Evolutionary conservation across 345 rosid species (phyloP), one percentile per base, ranked within the genome.

Genomic region (Erysimum cheiranthoides): DNA sequence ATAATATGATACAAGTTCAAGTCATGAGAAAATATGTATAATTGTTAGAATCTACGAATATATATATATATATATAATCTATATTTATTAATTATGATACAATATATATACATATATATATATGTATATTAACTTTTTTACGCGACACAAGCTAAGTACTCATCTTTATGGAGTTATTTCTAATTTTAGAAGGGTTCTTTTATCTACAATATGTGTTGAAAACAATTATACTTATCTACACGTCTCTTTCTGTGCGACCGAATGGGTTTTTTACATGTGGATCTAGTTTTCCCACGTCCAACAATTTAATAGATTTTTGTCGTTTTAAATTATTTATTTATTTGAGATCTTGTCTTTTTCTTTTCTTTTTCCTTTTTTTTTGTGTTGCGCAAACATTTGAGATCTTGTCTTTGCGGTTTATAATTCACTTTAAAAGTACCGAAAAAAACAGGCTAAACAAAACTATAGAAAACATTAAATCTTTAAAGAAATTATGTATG

Each of bases 261-360:
- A 58, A 62, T 46, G 71, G 35, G 57, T 64, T 31, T 54, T 62
- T 10, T 63, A 63, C 54, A 63, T 63, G 63, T 63, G 70, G 63
- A 40, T 63, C 35, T 18, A 31, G 54, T 14, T 34, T 32, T 25
- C 57, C 47, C 64, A 53, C 70, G n/a, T 73, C 71, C 38, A 40
- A 40, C 38, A 32, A 64, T 31, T 21, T 58, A 18, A 18, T 43
- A 58, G 46, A 45, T 46, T 52, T 52, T 58, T 70, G 54, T 58
- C 46, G 2, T 40, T 46, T 32, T 18, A 3, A 28, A 17, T 31
- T n/a, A n/a, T 21, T 21, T 21, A 21, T 21, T 21, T 70, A 45
- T n/a, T 21, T 70, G 46, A 70, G 46, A 45, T 58, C 56, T 12
- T 14, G 53, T 43, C 38, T 13, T 49, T 50, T n/a, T 66, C 25